Base-by-base conservation (phyloP, 192 early-diverging fungal species). In the Umbelopsis vinacea region DNA sequence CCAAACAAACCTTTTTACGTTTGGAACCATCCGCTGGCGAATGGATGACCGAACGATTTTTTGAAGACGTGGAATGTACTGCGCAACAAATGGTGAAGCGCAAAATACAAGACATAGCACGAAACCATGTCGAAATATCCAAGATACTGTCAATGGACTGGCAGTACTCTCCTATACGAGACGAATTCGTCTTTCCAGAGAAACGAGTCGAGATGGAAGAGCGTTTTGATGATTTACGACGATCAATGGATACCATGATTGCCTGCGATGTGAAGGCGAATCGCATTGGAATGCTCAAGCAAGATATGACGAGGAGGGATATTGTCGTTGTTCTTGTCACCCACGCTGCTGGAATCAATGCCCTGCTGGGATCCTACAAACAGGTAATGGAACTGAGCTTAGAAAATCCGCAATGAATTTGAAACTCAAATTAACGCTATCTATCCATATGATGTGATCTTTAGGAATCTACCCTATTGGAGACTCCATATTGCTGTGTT, bases 31-130 rank as follows among this genome's bases (percentile, higher is more conserved):
- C 74, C 3, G 24, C 76, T 15, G 75, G 79, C n/a, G 79, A 80
- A 74, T 80, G 79, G 79, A 72, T 80, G 74, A 75, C 55, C 33
- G 79, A 80, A 11, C 55, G 50, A 14, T 80, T 75, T 68, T 80
- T 74, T 74, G 71, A 80, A 2, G 54, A 73, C 0, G 50, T 80
- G 1, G 33, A 63, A 19, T 76, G 79, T 38, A 52, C 79, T 48
- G 79, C 71, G 37, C 45, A n/a, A 4, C 55, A 60, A 37, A 38
- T 80, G 21, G 43, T 74, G 14, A 46, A 68, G 37, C 71, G 72
- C 14, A 74, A 74, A 19, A 71, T 75, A 40, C 66, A 80, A 60
- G 29, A 69, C 33, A 40, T 80, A 0, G 79, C 79, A 3, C 26
- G 74, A 3, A 69, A 57, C 8, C 74, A 80, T 50, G 71, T 71